Conservation (phyloP, 805 yeast genomes). For the Yamadazyma ubonensis region DNA sequence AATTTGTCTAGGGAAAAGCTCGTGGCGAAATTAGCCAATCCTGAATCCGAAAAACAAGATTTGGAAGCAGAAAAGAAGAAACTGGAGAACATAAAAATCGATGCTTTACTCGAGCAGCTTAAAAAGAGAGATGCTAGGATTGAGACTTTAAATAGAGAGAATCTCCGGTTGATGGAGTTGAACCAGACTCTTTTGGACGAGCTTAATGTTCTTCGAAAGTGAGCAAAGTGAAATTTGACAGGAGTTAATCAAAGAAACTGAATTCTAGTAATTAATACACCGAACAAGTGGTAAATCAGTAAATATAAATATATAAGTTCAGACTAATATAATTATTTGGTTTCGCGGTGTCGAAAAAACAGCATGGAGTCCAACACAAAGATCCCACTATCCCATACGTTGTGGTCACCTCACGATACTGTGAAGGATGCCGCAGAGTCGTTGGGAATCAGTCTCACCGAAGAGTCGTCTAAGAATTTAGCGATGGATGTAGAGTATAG, state of each 20-base stretch:
- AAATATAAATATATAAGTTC: not conserved
- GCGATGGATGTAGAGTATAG: conserved; percentile 99
- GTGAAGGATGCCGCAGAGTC: conserved; percentile 95
- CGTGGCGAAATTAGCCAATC: not conserved
- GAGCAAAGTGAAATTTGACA: not conserved
- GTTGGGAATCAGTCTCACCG: conserved; percentile 79
- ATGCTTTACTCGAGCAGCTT: conserved; percentile 23
- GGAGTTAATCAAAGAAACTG: not conserved
- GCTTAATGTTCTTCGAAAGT: conserved; percentile 9
- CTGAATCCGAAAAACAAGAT: not conserved
- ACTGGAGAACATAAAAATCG: conserved; percentile 19
- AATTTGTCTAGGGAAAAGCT: conserved; percentile 10
- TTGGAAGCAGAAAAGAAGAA: conserved; percentile 15
- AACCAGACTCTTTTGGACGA: conserved; percentile 26
- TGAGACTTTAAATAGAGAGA: conserved; percentile 25
- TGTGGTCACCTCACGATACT: conserved; percentile 98
- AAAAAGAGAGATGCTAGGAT: conserved; percentile 21
- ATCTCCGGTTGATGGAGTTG: conserved; percentile 29
- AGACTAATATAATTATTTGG: not conserved
- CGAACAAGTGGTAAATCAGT: too few species aligned
- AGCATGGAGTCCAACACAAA: conserved; percentile 38
- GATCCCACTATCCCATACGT: conserved; percentile 75
- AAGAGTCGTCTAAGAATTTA: conserved; percentile 88
- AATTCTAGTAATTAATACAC: not conserved
- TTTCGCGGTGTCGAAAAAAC: conserved; percentile 3